Percentiles rank a stretch among this genome's conserved stretches.
These are phyloP conservation scores for Debaryomyces psychrophilus DNA, from an alignment of 1,139 yeast genomes.

Conservation along the genomic window DNA sequence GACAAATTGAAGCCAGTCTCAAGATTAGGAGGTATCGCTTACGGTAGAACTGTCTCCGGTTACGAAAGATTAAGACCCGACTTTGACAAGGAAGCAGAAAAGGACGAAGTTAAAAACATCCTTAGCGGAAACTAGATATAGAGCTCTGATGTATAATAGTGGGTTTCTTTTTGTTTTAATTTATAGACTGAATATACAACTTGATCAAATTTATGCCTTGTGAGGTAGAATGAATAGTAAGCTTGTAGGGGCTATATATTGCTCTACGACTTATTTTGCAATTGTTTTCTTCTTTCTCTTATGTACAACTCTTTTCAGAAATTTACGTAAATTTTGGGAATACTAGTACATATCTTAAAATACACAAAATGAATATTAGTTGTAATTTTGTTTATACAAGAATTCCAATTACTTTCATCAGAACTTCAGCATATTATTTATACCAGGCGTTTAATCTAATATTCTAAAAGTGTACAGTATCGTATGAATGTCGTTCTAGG, in stretches of 20 bases:
- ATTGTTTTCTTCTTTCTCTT: too few relatives aligned
- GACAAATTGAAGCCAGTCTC: conserved; percentile 55
- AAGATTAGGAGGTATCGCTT: conserved; percentile 59
- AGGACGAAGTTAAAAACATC: conserved; percentile 12
- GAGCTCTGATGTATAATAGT: conserved; percentile 10
- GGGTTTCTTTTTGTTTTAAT: background rate
- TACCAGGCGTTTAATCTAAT: background rate
- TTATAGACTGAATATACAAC: background rate
- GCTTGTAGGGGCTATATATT: too few relatives aligned
- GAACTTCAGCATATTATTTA: background rate
- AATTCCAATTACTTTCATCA: background rate
- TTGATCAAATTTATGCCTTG: background rate
- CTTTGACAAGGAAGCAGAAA: conserved; percentile 23
- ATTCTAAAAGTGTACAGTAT: background rate
- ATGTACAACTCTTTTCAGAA: too few relatives aligned
- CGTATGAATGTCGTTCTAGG: too few relatives aligned
- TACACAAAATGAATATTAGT: too few relatives aligned
- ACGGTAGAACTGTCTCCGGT: conserved; percentile 46
- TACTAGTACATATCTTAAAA: too few relatives aligned
- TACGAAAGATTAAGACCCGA: conserved; percentile 50
- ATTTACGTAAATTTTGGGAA: too few relatives aligned
- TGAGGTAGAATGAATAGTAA: too few relatives aligned
- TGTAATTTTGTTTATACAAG: background rate
- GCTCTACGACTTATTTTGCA: too few relatives aligned
- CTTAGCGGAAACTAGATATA: background rate